Evolutionary conservation across 352 stramenopile species (phyloP).

Genomic region (Phytophthora niederhauseri): DNA sequence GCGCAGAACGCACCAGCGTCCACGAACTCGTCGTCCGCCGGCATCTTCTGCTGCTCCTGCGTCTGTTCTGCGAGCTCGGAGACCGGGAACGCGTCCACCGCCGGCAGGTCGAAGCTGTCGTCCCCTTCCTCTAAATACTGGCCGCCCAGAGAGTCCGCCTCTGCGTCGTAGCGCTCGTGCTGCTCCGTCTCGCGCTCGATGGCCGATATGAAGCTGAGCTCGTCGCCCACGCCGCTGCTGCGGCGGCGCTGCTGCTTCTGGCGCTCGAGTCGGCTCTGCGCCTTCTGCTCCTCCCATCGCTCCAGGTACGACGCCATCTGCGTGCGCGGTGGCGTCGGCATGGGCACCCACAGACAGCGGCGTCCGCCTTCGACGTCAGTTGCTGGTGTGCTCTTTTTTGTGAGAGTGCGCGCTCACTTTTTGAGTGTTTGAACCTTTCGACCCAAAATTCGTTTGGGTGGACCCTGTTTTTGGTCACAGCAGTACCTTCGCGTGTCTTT

Average conservation of each 20-base stretch:
- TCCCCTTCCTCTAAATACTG: not conserved
- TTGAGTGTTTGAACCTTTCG: not conserved
- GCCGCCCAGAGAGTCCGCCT: not conserved
- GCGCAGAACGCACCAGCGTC: conserved; percentile 58
- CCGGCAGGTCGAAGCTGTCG: conserved; percentile 46
- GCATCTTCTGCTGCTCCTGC: conserved; percentile 25
- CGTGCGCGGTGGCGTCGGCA: conserved; percentile 31
- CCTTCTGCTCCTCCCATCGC: conserved; percentile 59
- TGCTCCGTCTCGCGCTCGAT: conserved; percentile 29
- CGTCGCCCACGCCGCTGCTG: conserved; percentile 30
- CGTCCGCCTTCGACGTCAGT: conserved; percentile 10
- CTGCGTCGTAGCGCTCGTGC: not conserved
- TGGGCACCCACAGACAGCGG: conserved; percentile 7
- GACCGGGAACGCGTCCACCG: conserved; percentile 38
- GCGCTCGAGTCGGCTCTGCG: conserved; percentile 37
- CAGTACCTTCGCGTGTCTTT: conserved; percentile 26
- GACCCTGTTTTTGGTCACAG: conserved; percentile 2
- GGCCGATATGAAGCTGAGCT: conserved; percentile 40
- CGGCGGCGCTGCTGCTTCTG: conserved; percentile 10
- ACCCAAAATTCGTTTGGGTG: not conserved
- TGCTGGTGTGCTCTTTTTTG: conserved; percentile 1
- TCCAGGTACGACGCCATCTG: conserved; percentile 54
- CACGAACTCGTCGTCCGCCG: conserved; percentile 67
- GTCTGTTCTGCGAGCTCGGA: conserved; percentile 4
- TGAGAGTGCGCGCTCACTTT: not conserved